Evolutionary conservation across 192 early-diverging fungal species (phyloP), one percentile per base, ranked within the genome.

Genomic region (Rhizoclosmatium sp.): DNA sequence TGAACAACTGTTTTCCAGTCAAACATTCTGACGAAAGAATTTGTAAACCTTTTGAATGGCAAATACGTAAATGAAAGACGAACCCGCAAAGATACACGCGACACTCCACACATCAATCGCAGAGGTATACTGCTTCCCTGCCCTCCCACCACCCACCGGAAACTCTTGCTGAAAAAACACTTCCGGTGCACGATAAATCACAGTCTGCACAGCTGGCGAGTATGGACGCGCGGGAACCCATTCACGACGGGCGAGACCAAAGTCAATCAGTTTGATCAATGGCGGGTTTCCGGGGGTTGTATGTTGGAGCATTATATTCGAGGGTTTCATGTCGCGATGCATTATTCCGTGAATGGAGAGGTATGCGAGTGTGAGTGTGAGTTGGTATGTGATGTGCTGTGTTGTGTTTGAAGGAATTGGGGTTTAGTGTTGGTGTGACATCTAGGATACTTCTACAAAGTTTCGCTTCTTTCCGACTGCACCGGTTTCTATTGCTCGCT

Each of bases 271-370:
- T 58, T 71, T 71, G 42, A 71, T n/a, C 7, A 10, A 21, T 12
- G 12, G 4, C 16, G 4, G 9, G 44, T 12, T 12, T 5, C 16
- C 44, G 21, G 23, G 14, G 21, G 66, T 9, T 46, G 39, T 4
- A n/a, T 44, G 4, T 3, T 75, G 75, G 39, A 92, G 75, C 47
- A 94, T 85, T 23, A 94, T 90, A 78, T 94, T 94, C 69, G 93
- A 91, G 59, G 93, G 92, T 76, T 94, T 94, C 76, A 97, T 85
- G 76, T 97, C 93, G 19, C 81, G 67, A 44, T 82, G 81, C 19
- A 93, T 92, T 23, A 97, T 87, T 47, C 80, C 80, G 31, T 66
- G 44, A 1, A 54, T 49, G 51, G 10, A 54, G 16, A 71, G 16
- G 31, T 21, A 48, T 14, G 39, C 47, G 69, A 71, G 7, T 16